Base-by-base conservation (phyloP, 2,329 filamentous ascomycete species). In the Fusarium coffeatum region DNA sequence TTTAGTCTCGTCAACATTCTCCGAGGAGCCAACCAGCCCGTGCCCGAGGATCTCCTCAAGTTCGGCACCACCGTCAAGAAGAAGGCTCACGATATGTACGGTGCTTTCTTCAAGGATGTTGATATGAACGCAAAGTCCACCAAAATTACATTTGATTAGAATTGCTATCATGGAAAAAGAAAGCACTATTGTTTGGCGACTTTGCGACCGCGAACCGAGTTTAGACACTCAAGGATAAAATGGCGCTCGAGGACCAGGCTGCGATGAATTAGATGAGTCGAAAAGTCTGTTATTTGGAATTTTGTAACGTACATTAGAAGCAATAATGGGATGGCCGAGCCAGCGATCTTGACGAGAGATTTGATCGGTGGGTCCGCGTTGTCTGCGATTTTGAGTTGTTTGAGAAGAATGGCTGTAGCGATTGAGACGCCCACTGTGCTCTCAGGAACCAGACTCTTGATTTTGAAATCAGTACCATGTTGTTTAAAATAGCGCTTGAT, bases 41-140 rank as follows among this genome's bases (percentile, higher is more conserved):
- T 99, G 1, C 96, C 96, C 4, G 93, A 97, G 45, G 92, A 93
- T 27, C 84, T 99, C 40, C 85, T 98, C 79, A 98, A 97, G 83
- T 99, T 98, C 74, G 96, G 96, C 76, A 97, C 94, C 23, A 98
- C 95, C 1, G 96, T 99, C 55, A 99, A 98, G 89, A 98, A 97
- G 89, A 98, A 98, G 93, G 88, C 90, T 50, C 96, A 99, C 83
- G 92, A 94, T 76, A 92, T 93, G 49, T 99, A 98, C 78, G 96
- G 96, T 60, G 93, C 94, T 32, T 98, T 98, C 79, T 97, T 92
- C 86, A 97, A 96, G 82, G 93, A 98, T 74, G 90, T 93, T 11
- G 92, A 93, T 74, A 90, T 90, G 80, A 93, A 88, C 79, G 92
- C 95, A 82, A 91, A 92, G 80, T 90, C 93, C 28, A 96, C 92